Evolutionary conservation across 1,284 basidiomycete genomes (phyloP), one percentile per base, ranked within the genome.

Genomic region (Somion occarium): DNA sequence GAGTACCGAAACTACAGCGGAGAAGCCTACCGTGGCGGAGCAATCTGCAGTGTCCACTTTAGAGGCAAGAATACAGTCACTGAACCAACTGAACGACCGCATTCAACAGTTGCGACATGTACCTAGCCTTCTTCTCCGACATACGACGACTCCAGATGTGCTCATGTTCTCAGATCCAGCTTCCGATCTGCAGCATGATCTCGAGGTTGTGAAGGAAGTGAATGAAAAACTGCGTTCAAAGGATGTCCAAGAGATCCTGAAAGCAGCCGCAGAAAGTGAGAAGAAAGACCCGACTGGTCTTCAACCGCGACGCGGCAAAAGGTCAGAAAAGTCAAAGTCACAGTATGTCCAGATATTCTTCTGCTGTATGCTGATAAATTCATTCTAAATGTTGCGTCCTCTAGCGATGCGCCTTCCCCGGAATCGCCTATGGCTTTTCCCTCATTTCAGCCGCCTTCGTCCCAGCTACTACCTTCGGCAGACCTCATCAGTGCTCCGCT

Each of bases 351-450:
- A 34, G 15, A 34, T 34, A 34, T 34, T 34, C 7, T 34, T 7
- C n/a, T n/a, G n/a, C n/a, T n/a, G n/a, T n/a, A n/a, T n/a, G n/a
- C n/a, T n/a, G n/a, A n/a, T n/a, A n/a, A n/a, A n/a, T n/a, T n/a
- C n/a, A n/a, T n/a, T n/a, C n/a, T n/a, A n/a, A n/a, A n/a, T n/a
- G n/a, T n/a, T n/a, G n/a, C n/a, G n/a, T 38, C 24, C 24, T 42
- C 12, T 52, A 85, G 81, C 57, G 73, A 76, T 7, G 71, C 73
- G 2, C 73, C 72, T n/a, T 76, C 78, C 3, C 82, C 82, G 5
- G 77, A 75, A 24, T 84, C 82, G 2, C 80, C 83, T 4, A 76
- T 78, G 51, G 78, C 80, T 0, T 83, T 80, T 55, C 67, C 76
- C 25, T 68, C 71, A 2, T 68, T 70, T 52, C 74, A 68, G 54